phyloP scores from a whole-genome alignment of 2,329 filamentous ascomycete genomes.

The Cytospora mali region DNA sequence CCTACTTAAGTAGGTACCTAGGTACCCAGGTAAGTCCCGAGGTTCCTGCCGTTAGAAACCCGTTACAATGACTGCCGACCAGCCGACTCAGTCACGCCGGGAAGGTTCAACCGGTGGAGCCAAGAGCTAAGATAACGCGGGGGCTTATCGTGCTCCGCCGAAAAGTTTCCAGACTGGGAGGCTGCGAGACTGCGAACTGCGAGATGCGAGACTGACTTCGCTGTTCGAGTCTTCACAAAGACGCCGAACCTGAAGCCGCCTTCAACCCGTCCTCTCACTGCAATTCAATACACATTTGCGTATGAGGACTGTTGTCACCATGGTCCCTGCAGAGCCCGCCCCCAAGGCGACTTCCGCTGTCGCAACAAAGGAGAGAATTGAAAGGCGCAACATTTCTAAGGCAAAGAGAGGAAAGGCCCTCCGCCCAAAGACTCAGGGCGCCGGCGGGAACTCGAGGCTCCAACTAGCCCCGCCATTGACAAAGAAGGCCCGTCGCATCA shows the following conservation, averaged over 20 bases:
- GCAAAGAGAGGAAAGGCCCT: not conserved
- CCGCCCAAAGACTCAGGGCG: not conserved
- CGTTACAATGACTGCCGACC: not conserved
- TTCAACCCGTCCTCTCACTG: too few species aligned
- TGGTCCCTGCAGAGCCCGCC: not conserved
- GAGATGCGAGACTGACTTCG: not conserved
- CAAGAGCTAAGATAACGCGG: not conserved
- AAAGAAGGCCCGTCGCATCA: constrained; percentile 19
- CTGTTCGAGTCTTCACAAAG: not conserved
- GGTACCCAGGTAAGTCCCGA: not conserved
- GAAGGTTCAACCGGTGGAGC: too few species aligned
- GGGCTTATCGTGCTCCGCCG: constrained; percentile 1
- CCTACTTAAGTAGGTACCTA: constrained; percentile 3
- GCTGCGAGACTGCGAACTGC: too few species aligned
- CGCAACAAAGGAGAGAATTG: not conserved
- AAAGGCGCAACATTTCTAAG: not conserved
- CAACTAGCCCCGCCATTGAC: constrained; percentile 29
- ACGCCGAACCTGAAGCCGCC: too few species aligned
- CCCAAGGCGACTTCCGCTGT: not conserved
- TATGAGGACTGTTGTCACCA: not conserved
- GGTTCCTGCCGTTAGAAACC: not conserved
- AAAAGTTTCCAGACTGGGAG: constrained; percentile 10
- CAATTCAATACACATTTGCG: not conserved
- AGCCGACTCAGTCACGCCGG: not conserved
- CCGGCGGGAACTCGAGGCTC: constrained; percentile 5